These are phyloP conservation scores for Xylona heveae DNA, from an alignment of 495 filamentous ascomycete species.

Conservation along the genomic window DNA sequence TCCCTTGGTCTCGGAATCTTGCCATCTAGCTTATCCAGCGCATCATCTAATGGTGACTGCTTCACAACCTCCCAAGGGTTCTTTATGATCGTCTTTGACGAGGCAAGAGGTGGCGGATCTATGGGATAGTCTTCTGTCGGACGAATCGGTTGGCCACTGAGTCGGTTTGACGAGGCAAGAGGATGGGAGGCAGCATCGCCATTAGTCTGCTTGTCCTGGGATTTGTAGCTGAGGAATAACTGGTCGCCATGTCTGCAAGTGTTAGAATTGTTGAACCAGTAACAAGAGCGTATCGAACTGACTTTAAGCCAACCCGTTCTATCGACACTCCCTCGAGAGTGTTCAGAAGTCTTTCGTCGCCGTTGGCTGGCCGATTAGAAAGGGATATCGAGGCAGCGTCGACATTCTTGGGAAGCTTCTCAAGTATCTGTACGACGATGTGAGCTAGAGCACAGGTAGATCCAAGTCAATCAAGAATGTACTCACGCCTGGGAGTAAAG, in stretches of 20 bases:
- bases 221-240: conserved; percentile 62
- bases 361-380: conserved; percentile 58
- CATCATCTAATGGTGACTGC: conserved; percentile 70
- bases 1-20: conserved; percentile 69
- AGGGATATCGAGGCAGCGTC: conserved; percentile 56
- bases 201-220: conserved; percentile 27
- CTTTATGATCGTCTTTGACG: conserved; percentile 40
- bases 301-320: conserved; percentile 50
- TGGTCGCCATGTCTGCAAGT: conserved; percentile 64
- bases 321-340: conserved; percentile 47
- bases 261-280: conserved; percentile 3
- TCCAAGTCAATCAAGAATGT: conserved; percentile 17
- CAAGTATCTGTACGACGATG: conserved; percentile 26
- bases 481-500: conserved; percentile 26
- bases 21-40: conserved; percentile 72
- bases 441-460: conserved; percentile 8
- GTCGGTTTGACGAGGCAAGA: conserved; percentile 28
- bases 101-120: conserved; percentile 30
- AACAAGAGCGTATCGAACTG: conserved; percentile 9
- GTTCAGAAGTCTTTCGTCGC: conserved; percentile 45
- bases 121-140: conserved; percentile 45
- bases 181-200: conserved; percentile 16
- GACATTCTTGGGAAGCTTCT: conserved; percentile 43
- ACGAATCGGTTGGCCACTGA: conserved; percentile 62
- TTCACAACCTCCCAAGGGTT: conserved; percentile 86